phyloP scores from a whole-genome alignment of 2,329 filamentous ascomycete genomes.

The Botrytis sinoallii region DNA sequence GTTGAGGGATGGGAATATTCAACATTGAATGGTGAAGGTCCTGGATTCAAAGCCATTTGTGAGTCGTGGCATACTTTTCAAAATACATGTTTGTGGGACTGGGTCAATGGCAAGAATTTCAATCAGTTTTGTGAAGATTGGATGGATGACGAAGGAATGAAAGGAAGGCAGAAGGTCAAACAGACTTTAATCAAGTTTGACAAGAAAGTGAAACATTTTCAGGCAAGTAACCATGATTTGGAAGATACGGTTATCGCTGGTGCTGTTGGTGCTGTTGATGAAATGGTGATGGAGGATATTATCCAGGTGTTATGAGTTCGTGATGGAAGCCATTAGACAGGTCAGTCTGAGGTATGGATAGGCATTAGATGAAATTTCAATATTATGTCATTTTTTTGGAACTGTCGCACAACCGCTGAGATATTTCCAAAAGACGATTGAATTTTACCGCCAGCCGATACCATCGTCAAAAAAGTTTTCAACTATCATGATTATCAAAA shows the following conservation, averaged over 20 bases:
- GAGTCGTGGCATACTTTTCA: conserved; percentile 1
- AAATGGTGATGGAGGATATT: neutral
- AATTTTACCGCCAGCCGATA: neutral
- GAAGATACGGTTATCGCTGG: too few relatives aligned
- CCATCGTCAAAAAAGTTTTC: neutral
- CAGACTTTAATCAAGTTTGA: neutral
- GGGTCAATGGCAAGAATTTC: neutral
- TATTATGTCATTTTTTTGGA: neutral
- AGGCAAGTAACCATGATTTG: neutral
- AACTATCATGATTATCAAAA: neutral
- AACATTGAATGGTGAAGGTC: neutral
- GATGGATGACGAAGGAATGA: neutral
- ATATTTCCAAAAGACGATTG: neutral
- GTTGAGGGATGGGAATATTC: neutral
- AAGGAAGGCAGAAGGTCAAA: neutral
- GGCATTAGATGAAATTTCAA: neutral
- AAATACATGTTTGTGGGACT: neutral
- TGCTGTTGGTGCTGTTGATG: neutral
- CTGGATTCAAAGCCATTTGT: neutral
- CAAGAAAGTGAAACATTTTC: neutral
- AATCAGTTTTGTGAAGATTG: neutral
- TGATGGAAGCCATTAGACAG: neutral
- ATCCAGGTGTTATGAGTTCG: too few relatives aligned
- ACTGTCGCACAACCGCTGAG: neutral
- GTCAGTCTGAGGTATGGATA: neutral